These are phyloP conservation scores for Populus hybrid DNA, from an alignment of 441 rosid species.

Conservation along the genomic window DNA sequence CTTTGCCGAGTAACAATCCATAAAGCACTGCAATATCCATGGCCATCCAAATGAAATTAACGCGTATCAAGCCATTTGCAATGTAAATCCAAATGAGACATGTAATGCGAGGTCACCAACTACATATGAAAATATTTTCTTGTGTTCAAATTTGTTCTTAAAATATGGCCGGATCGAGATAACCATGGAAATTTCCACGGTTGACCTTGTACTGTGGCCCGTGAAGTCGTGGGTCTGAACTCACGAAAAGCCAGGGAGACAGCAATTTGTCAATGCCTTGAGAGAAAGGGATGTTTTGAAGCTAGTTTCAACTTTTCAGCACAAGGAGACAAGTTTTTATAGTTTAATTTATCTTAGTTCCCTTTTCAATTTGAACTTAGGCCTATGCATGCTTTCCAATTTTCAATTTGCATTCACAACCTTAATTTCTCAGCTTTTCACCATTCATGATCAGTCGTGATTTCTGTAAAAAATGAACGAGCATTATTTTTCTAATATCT, in stretches of 20 bases:
- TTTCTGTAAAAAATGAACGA: too few species aligned
- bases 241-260: neutral
- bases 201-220: neutral
- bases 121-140: neutral
- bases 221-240: slow-evolving; percentile 1
- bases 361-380: too few species aligned
- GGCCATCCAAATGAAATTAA: neutral
- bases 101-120: neutral
- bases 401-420: neutral
- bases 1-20: neutral
- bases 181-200: neutral
- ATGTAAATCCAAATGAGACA: neutral
- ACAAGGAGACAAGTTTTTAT: slow-evolving; percentile 2
- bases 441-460: too few species aligned
- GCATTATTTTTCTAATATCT: too few species aligned
- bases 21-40: neutral
- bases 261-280: slow-evolving; percentile 17
- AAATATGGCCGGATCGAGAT: neutral
- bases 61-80: neutral
- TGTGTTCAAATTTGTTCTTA: neutral
- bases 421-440: neutral
- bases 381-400: neutral
- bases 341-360: too few species aligned
- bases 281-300: neutral
- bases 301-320: neutral